phyloP scores from a whole-genome alignment of 345 rosid species.

The Lumnitzera littorea region DNA sequence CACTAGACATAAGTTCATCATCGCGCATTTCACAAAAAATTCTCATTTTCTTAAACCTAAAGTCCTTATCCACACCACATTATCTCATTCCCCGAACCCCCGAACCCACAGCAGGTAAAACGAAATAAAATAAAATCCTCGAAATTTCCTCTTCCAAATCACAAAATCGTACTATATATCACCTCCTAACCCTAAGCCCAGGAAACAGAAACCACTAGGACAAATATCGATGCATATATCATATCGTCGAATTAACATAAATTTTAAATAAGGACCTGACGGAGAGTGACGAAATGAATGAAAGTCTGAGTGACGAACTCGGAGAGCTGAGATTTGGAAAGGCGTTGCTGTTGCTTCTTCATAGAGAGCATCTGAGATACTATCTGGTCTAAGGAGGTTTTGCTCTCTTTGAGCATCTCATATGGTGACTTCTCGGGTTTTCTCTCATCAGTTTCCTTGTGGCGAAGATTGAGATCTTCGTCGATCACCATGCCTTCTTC shows the following conservation, averaged over 20 bases:
- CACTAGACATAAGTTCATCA: too few species aligned
- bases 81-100: too few species aligned
- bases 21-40: too few species aligned
- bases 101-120: too few species aligned
- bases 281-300: conserved; percentile 74
- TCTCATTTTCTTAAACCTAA: too few species aligned
- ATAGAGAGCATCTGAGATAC: conserved; percentile 52
- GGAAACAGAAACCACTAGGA: conserved; percentile 13
- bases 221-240: too few species aligned
- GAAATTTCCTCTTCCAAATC: too few species aligned
- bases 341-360: conserved; percentile 43
- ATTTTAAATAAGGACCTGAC: conserved; percentile 44
- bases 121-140: too few species aligned
- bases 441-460: conserved; percentile 8
- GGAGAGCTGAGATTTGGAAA: conserved; percentile 54
- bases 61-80: too few species aligned
- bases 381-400: conserved; percentile 69
- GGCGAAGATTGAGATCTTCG: conserved; percentile 14
- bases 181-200: neutral
- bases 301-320: conserved; percentile 79
- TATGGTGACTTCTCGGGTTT: conserved; percentile 42
- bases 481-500: conserved; percentile 61
- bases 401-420: conserved; percentile 63
- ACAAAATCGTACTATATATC: too few species aligned
- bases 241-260: neutral